phyloP scores from a whole-genome alignment of 2,329 filamentous ascomycete genomes.

The Trichophyton equinum region DNA sequence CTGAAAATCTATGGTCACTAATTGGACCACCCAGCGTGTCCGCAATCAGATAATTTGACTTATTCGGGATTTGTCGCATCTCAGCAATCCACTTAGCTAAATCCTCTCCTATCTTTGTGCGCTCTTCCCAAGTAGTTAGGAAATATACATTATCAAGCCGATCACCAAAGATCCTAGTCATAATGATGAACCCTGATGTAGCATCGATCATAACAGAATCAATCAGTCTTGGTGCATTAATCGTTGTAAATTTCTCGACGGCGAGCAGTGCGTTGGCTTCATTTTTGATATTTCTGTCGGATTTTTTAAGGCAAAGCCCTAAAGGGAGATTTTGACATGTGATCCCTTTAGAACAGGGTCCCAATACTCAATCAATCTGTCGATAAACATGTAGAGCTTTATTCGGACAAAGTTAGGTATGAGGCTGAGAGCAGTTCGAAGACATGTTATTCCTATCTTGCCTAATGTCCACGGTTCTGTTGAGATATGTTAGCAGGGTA shows the following conservation, averaged over 20 bases:
- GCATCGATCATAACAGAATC: neutral
- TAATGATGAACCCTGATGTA: neutral
- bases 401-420: neutral
- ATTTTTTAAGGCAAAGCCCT: slow-evolving; percentile 11
- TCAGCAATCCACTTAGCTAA: too few relatives aligned
- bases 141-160: too few relatives aligned
- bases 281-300: slow-evolving; percentile 5
- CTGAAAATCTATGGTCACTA: slow-evolving; percentile 6
- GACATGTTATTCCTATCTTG: neutral
- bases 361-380: neutral
- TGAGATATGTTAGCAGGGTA: neutral
- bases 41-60: too few relatives aligned
- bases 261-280: slow-evolving; percentile 11
- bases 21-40: slow-evolving; percentile 8
- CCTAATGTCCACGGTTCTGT: neutral
- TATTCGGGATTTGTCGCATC: too few relatives aligned
- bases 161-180: too few relatives aligned
- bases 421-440: neutral
- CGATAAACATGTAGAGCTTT: neutral
- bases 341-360: neutral
- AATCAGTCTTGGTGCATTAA: slow-evolving; percentile 10
- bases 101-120: too few relatives aligned
- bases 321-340: slow-evolving; percentile 9
- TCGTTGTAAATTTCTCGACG: slow-evolving; percentile 9
- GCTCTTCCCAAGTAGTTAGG: too few relatives aligned